A percentile compares a stretch with the other conserved stretches of the same genome.
Conservation (phyloP, 768 basidiomycete genomes). For the Lentinula raphanica region DNA sequence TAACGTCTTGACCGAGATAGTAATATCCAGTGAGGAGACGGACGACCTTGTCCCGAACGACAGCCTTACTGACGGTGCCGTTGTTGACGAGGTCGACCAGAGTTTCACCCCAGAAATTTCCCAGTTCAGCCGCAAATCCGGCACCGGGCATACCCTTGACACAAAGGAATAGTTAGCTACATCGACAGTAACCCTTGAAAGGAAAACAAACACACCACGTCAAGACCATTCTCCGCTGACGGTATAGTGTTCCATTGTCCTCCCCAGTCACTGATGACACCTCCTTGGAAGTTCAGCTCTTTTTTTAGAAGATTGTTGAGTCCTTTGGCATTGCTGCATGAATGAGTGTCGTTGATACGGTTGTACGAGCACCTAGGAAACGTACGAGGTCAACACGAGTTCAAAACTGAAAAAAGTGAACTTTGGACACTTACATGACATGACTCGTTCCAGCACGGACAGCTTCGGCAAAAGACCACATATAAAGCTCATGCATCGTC, state of each 20-base stretch:
- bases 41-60: slow-evolving; percentile 53
- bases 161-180: background rate
- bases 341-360: slow-evolving; percentile 37
- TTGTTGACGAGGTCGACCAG: slow-evolving; percentile 37
- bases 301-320: slow-evolving; percentile 41
- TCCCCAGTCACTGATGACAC: slow-evolving; percentile 38
- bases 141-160: slow-evolving; percentile 7
- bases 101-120: slow-evolving; percentile 17
- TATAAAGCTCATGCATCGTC: slow-evolving; percentile 29
- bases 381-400: too few relatives aligned
- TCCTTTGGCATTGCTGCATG: slow-evolving; percentile 38
- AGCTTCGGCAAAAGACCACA: slow-evolving; percentile 22
- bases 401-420: too few relatives aligned
- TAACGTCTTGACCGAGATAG: slow-evolving; percentile 18
- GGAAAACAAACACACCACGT: slow-evolving; percentile 3
- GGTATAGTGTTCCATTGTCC: slow-evolving; percentile 14
- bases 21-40: slow-evolving; percentile 48
- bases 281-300: slow-evolving; percentile 46
- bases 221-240: slow-evolving; percentile 13
- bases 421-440: slow-evolving; percentile 23
- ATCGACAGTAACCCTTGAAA: background rate
- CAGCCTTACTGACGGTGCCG: slow-evolving; percentile 38
- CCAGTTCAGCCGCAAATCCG: background rate
- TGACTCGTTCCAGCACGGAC: slow-evolving; percentile 26
- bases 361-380: slow-evolving; percentile 17